Evolutionary conservation across 495 filamentous ascomycete genomes (phyloP).

Genomic region (Pseudomonodictys pantanalensis): DNA sequence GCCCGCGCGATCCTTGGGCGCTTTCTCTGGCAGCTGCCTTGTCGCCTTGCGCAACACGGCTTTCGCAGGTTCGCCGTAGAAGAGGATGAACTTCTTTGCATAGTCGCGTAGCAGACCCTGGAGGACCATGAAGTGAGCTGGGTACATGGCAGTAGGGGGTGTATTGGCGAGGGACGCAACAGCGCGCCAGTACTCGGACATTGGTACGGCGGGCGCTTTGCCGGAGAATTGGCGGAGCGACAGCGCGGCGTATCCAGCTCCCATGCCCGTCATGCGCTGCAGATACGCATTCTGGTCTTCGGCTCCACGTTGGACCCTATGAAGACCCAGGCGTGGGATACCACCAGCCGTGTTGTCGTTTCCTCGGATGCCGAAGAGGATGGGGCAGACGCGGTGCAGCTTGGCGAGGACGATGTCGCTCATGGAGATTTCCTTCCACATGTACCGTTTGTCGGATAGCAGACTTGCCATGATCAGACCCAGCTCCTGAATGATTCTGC

Average conservation of each 20-base stretch:
- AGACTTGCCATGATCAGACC: conserved; percentile 72
- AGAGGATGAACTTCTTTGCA: conserved; percentile 65
- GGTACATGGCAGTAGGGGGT: conserved; percentile 60
- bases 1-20: conserved; percentile 21
- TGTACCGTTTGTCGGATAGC: conserved; percentile 65
- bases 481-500: conserved; percentile 73
- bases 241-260: conserved; percentile 77
- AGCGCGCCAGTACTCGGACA: conserved; percentile 73
- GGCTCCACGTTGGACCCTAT: conserved; percentile 56
- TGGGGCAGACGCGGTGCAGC: conserved; percentile 73
- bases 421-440: conserved; percentile 67
- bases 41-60: conserved; percentile 63
- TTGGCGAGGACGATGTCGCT: conserved; percentile 90
- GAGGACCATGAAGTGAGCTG: conserved; percentile 76
- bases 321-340: conserved; percentile 70
- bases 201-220: conserved; percentile 73
- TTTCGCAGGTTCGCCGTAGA: conserved; percentile 71
- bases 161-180: conserved; percentile 72
- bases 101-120: conserved; percentile 71
- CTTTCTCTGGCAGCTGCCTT: conserved; percentile 63
- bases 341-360: conserved; percentile 71
- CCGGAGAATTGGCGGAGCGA: conserved; percentile 75
- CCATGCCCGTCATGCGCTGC: conserved; percentile 80
- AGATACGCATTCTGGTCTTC: conserved; percentile 64
- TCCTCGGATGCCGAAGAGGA: conserved; percentile 80